These are phyloP conservation scores for Cladobotryum mycophilum DNA, from an alignment of 2,329 filamentous ascomycete species.

Conservation along the genomic window DNA sequence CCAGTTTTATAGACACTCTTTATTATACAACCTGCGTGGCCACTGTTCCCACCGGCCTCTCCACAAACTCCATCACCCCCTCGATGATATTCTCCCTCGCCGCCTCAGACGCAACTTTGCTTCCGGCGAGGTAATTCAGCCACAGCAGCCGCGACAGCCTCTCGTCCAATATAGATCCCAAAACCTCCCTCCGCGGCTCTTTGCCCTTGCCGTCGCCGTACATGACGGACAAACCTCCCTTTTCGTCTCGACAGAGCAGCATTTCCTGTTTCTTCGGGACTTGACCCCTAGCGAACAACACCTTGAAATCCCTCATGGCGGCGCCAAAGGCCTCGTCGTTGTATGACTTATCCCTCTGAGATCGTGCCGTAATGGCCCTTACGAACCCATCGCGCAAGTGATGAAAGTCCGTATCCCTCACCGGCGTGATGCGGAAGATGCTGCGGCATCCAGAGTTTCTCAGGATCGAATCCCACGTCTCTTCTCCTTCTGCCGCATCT, in stretches of 20 bases:
- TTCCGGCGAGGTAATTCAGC: constrained; percentile 84
- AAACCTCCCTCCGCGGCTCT: constrained; percentile 38
- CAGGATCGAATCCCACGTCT: constrained; percentile 69
- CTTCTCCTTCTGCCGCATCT: constrained; percentile 61
- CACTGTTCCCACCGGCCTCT: constrained; percentile 80
- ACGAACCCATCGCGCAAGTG: constrained; percentile 91
- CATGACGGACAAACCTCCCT: constrained; percentile 61
- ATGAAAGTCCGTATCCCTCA: constrained; percentile 89
- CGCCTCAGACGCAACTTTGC: constrained; percentile 76
- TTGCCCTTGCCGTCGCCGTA: constrained; percentile 57
- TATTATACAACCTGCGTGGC: constrained; percentile 62
- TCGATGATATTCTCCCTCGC: constrained; percentile 78
- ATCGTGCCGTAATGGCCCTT: constrained; percentile 70
- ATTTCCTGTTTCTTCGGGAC: constrained; percentile 77
- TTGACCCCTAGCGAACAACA: constrained; percentile 71
- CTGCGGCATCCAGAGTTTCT: constrained; percentile 63
- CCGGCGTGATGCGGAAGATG: constrained; percentile 77
- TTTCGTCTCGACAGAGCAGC: constrained; percentile 60
- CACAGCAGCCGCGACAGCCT: constrained; percentile 75
- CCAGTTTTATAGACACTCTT: not conserved
- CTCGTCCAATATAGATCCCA: constrained; percentile 74
- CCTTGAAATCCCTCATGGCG: constrained; percentile 71
- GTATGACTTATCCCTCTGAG: constrained; percentile 49
- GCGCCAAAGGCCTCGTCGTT: constrained; percentile 70
- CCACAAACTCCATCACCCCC: constrained; percentile 81